A percentile compares a stretch with the other conserved stretches of the same genome.
phyloP scores from a whole-genome alignment of 2,329 filamentous ascomycete species.

The Colletotrichum australisinense region DNA sequence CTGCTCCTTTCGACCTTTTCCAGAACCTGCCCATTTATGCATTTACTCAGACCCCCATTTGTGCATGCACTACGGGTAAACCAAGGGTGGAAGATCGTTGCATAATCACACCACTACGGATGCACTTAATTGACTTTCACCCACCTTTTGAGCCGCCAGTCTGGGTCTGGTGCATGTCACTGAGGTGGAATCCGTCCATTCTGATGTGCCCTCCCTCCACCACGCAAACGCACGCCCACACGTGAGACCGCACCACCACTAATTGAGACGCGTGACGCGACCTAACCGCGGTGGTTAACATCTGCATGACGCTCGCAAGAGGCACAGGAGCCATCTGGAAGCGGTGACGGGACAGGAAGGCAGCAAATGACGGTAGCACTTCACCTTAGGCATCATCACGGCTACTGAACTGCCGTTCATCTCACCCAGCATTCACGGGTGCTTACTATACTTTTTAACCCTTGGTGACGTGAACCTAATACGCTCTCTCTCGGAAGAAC shows the following conservation, averaged over 20 bases:
- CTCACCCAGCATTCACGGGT: background rate
- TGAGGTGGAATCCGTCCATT: background rate
- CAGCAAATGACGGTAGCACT: background rate
- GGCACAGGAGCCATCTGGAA: constrained; percentile 13
- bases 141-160: background rate
- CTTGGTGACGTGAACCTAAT: background rate
- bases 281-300: background rate
- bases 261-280: constrained; percentile 31
- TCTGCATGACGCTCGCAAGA: constrained; percentile 27
- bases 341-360: background rate
- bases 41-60: background rate
- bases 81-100: background rate
- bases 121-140: background rate
- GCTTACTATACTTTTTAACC: background rate
- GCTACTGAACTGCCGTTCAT: background rate
- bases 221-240: background rate
- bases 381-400: constrained; percentile 13
- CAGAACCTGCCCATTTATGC: background rate
- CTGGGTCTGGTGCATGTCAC: background rate
- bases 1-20: background rate
- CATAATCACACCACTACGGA: constrained; percentile 6
- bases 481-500: background rate
- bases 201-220: background rate
- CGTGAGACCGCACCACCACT: background rate
- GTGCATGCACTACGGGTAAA: constrained; percentile 7